Conservation (phyloP, 1,284 basidiomycete genomes). For the Ganoderma boninense region DNA sequence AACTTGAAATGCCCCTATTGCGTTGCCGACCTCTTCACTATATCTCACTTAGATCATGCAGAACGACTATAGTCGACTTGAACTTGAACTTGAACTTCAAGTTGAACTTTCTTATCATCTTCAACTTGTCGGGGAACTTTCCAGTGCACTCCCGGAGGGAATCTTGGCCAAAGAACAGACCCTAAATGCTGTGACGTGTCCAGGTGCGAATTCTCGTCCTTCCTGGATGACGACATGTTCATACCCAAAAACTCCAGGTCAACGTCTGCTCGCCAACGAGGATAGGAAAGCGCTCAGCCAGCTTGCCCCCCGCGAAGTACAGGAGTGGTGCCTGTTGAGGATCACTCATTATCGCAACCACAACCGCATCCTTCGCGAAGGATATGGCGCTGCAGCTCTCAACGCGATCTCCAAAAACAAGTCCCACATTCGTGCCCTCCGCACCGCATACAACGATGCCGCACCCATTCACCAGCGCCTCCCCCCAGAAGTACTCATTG, state of each 20-base stretch:
- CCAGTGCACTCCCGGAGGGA: background rate
- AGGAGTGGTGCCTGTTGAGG: slow-evolving; percentile 1
- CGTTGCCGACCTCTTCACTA: no score
- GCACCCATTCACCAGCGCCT: slow-evolving; percentile 3
- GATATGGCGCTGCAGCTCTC: background rate
- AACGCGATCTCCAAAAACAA: background rate
- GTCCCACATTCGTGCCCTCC: slow-evolving; percentile 1
- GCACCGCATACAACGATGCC: slow-evolving; percentile 2
- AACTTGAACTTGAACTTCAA: no score
- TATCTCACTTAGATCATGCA: no score
- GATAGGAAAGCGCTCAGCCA: background rate
- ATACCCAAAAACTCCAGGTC: background rate
- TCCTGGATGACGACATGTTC: background rate
- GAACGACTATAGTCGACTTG: no score
- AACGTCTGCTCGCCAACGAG: background rate
- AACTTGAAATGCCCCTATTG: no score
- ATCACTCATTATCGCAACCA: background rate
- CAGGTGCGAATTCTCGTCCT: background rate
- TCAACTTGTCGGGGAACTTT: background rate
- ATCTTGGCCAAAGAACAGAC: background rate
- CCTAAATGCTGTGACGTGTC: no score
- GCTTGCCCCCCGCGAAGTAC: background rate
- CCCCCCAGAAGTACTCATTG: slow-evolving; percentile 8
- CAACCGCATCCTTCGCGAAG: background rate
- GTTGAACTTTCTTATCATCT: no score